Evolutionary conservation across 495 filamentous ascomycete genomes (phyloP), one percentile per base, ranked within the genome.

Genomic region (Penicillium soppii): DNA sequence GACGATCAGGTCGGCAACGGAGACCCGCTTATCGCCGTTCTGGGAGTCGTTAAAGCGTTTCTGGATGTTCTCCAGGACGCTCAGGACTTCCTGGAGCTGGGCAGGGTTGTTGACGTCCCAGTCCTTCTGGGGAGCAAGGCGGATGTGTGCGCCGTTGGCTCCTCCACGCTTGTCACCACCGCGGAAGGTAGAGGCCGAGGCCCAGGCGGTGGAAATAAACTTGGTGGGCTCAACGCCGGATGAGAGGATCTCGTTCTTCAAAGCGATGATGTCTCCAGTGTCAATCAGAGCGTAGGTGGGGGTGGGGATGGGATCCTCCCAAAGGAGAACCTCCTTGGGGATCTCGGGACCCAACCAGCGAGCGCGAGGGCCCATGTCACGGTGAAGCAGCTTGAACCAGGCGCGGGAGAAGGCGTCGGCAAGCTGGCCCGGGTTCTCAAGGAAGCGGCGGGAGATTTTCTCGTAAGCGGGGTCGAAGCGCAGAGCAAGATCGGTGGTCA

Each of bases 331-430:
- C 68, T 89, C 85, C 7, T 66, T 60, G 9, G 86, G 86, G 9
- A 87, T 71, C 69, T 89, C 86, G 22, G 86, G 86, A 40, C 86
- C 86, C 48, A 87, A 60, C 72, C 82, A 89, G 63, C 83, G 82
- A 27, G 74, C 58, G 16, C 82, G 77, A 13, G 86, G 86, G 13
- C 86, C 86, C 70, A 89, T 76, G 63, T 89, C 86, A 67, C 86
- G 83, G 71, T 89, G 86, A 29, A 85, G 71, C 45, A 89, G 77
- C 80, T 89, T 89, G 79, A 89, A 89, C 86, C 86, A 89, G 43
- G 86, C 85, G 40, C 81, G 79, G 37, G 78, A 70, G 57, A 88
- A 89, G 5, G 73, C 83, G 51, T 87, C 82, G 41, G 75, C 75
- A 43, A 88, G 77, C 73, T 86, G 66, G 53, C 84, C 81, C 1